Evolutionary conservation across 1,284 basidiomycete species (phyloP), one percentile per base, ranked within the genome.

Genomic region (Austroboletus rostrupii): DNA sequence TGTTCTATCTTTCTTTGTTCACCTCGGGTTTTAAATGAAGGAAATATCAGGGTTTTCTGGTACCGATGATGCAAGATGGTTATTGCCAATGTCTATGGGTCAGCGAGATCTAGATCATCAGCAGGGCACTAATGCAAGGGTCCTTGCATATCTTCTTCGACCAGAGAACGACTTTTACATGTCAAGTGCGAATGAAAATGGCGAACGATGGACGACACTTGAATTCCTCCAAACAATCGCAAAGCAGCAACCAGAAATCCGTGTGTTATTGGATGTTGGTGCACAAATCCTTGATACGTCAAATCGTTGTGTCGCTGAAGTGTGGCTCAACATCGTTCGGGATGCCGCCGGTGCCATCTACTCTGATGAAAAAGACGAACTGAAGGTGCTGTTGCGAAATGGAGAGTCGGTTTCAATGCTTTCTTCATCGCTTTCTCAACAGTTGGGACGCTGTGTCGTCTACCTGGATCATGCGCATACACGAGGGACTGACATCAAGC

Each of bases 41-140:
- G 10, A 5, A n/a, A 37, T n/a, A 37, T 14, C 14, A 51, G 53
- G 53, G 0, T 54, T 55, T 26, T 54, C 53, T 7, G 53, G 53
- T 5, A 54, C 53, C 0, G 55, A 55, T 2, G 53, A 54, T 3
- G 17, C 16, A 3, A 35, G 45, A 37, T 32, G 43, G 13, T 17
- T 54, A 4, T n/a, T 50, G 5, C 53, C 53, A 2, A 26, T 26
- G 23, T 26, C 23, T 26, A 26, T 26, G 1, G 3, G 23, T 26
- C 23, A 26, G 23, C 23, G 23, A 26, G 23, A 26, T 7, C 23
- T 26, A 26, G 23, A 26, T 26, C 23, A 26, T 26, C 23, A 26
- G 9, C 23, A 8, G 6, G 23, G 23, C 1, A 26, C 23, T 8
- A 26, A 26, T 5, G 23, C 23, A 26, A 26, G 6, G 23, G 23